Conservation (phyloP, 140 eudicot species). For the Ambrosia hybrid region DNA sequence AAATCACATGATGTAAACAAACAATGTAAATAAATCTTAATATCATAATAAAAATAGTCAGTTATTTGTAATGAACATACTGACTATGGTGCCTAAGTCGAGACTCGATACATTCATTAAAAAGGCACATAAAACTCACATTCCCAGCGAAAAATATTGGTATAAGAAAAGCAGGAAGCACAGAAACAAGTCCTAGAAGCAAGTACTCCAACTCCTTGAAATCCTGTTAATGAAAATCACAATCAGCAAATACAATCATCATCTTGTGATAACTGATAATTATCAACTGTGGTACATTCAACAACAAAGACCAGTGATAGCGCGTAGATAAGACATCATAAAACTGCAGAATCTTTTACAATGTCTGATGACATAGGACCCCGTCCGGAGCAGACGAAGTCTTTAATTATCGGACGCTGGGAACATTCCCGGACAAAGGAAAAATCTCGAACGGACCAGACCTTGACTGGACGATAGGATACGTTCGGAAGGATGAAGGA, state of each 20-base stretch:
- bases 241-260: neutral
- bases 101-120: neutral
- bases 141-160: constrained; percentile 74
- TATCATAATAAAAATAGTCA: neutral
- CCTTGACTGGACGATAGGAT: too few relatives aligned
- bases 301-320: neutral
- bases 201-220: constrained; percentile 91
- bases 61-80: too few relatives aligned
- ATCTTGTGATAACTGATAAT: neutral
- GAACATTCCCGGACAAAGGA: too few relatives aligned
- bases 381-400: too few relatives aligned
- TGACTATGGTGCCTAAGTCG: too few relatives aligned
- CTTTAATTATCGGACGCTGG: too few relatives aligned
- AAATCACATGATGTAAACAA: constrained; percentile 10
- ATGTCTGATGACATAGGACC: too few relatives aligned
- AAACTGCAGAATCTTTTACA: too few relatives aligned
- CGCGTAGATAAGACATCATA: too few relatives aligned
- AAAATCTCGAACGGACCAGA: too few relatives aligned
- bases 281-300: neutral
- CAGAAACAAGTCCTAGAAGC: constrained; percentile 70
- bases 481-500: too few relatives aligned
- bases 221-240: constrained; percentile 46
- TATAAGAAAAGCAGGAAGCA: constrained; percentile 73
- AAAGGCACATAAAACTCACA: constrained; percentile 40
- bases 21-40: neutral